These are phyloP conservation scores for Strobilomyces confusus DNA, from an alignment of 768 basidiomycete genomes.

Conservation along the genomic window DNA sequence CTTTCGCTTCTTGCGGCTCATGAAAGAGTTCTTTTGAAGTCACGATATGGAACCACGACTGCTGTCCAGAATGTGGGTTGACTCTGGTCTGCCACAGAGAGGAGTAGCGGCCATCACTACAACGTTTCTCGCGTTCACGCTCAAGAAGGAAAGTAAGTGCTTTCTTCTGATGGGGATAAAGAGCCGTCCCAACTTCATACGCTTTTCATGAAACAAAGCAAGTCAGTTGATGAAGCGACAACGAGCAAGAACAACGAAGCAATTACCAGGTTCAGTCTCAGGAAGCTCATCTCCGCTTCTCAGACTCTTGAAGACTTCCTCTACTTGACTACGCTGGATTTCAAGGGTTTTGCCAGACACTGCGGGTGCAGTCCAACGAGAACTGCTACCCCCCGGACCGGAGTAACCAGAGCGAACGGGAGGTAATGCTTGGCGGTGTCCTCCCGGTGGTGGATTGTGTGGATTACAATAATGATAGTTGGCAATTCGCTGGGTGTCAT, in stretches of 20 bases:
- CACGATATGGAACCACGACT: conserved; percentile 78
- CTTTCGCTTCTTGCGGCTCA: conserved; percentile 71
- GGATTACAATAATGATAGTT: conserved; percentile 81
- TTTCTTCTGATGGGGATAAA: conserved; percentile 98
- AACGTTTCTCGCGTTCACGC: conserved; percentile 65
- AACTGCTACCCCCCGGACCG: conserved; percentile 34
- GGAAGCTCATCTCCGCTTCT: conserved; percentile 81
- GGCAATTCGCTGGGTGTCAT: conserved; percentile 56
- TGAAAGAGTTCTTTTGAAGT: conserved; percentile 72
- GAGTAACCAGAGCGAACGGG: conserved; percentile 40
- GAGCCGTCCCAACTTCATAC: conserved; percentile 70
- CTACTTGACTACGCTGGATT: conserved; percentile 88
- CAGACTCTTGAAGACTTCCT: conserved; percentile 87
- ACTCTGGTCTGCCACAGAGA: conserved; percentile 66
- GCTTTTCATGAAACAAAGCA: conserved; percentile 36
- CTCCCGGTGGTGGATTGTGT: conserved; percentile 77
- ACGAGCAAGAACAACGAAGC: conserved; percentile 14
- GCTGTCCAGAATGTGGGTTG: conserved; percentile 44
- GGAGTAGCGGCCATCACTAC: conserved; percentile 56
- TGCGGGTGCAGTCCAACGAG: conserved; percentile 55
- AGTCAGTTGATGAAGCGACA: conserved; percentile 12
- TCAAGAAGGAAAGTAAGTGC: conserved; percentile 94
- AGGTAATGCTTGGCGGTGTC: conserved; percentile 43
- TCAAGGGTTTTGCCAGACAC: conserved; percentile 77
- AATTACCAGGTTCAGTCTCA: conserved; percentile 83